Evolutionary conservation across 2,329 filamentous ascomycete species (phyloP), one percentile per base, ranked within the genome.

Genomic region (Colletotrichum karsti): DNA sequence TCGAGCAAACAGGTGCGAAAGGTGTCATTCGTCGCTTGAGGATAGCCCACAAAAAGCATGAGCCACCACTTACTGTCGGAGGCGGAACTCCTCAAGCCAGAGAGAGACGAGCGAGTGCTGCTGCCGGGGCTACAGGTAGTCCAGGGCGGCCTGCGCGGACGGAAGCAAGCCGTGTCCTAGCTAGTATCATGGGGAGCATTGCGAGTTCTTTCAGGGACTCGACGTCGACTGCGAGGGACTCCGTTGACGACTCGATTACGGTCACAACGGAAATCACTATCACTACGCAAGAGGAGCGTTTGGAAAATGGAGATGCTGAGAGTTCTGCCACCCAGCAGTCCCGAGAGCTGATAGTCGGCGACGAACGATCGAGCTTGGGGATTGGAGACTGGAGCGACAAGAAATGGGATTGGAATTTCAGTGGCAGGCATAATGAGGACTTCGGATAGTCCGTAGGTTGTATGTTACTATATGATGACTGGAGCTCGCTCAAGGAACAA

Each of bases 131-230:
- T 4, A 5, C 12, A 6, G 20, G 8, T 1, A 15, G 8, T 2
- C 3, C 28, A 9, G 56, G 26, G 15, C 20, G 12, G 3, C 26
- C 42, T 7, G 55, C 28, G 7, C 60, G 13, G 9, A 59, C 61
- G 3, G 61, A 64, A 26, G 54, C 54, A 4, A 64, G 61, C n/a
- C 61, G 54, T 15, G 22, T 64, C 3, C 18, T 64, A 18, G 54
- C 61, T 26, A 64, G 61, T 20, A 64, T 64, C 7, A 51, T 64
- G 20, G 55, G 61, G 2, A 59, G 53, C 8, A 5, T 42, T n/a
- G 1, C 15, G 10, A 39, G 18, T 6, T 44, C 39, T 9, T 24
- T 42, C 24, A 26, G n/a, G 6, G 18, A 42, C 13, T 35, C 28
- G n/a, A 35, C 3, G 30, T 4, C 30, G 30, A 12, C 7, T 10